Conservation (phyloP, 805 yeast genomes). For the Metschnikowia rubicola region DNA sequence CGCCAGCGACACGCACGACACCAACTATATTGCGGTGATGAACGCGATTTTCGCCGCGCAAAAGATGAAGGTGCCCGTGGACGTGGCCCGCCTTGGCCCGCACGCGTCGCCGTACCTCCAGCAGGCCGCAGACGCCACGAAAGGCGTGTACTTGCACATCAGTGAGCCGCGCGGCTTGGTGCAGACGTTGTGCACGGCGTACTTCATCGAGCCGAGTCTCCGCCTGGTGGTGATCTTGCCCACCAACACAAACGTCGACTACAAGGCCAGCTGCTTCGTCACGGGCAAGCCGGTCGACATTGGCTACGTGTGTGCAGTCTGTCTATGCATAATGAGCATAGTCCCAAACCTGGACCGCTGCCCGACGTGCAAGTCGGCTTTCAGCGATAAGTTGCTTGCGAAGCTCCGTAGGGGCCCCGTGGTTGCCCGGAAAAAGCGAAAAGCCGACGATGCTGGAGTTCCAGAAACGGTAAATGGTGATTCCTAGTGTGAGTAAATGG, state of each 20-base stretch:
- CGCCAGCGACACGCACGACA: slow-evolving; percentile 63
- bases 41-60: slow-evolving; percentile 95
- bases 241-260: slow-evolving; percentile 81
- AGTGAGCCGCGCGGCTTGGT: slow-evolving; percentile 71
- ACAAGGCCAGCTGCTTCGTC: slow-evolving; percentile 89
- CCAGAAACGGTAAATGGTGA: neutral
- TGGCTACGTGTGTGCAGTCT: slow-evolving; percentile 93
- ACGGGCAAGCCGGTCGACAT: slow-evolving; percentile 89
- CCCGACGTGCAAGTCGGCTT: slow-evolving; percentile 82
- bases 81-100: slow-evolving; percentile 75
- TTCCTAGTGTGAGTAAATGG: neutral
- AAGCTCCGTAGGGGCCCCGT: slow-evolving; percentile 60
- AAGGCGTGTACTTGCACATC: slow-evolving; percentile 78
- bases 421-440: slow-evolving; percentile 36
- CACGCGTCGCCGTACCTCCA: slow-evolving; percentile 76
- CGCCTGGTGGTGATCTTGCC: slow-evolving; percentile 77
- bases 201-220: slow-evolving; percentile 80
- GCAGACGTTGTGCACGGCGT: slow-evolving; percentile 77
- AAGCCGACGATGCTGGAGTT: slow-evolving; percentile 6
- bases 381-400: slow-evolving; percentile 60
- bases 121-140: slow-evolving; percentile 93
- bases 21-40: slow-evolving; percentile 90
- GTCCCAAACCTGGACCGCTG: slow-evolving; percentile 68
- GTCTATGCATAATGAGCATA: slow-evolving; percentile 73
- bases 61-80: slow-evolving; percentile 83